Evolutionary conservation across 208 protist species (phyloP), one percentile per base, ranked within the genome.

Genomic region (Wallacemonas collosoma): DNA sequence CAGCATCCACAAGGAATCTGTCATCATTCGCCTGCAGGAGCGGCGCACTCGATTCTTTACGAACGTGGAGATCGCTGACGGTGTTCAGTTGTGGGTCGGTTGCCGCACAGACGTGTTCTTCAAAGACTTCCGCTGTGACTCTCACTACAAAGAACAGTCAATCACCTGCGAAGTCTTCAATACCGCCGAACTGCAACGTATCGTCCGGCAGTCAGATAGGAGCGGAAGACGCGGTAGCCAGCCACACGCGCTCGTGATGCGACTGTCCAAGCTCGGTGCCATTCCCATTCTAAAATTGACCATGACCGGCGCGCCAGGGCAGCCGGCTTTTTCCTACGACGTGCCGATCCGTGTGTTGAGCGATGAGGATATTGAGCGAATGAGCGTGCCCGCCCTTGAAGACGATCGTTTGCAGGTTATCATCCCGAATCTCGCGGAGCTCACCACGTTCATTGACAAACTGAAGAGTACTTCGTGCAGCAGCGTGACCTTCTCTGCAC

Each of bases 91-190:
- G 60, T 94, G 88, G 87, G 79, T 87, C 6, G 70, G 75, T 3
- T 93, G 89, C 68, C 79, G 79, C 60, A 90, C 89, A 8, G 66
- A 80, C n/a, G 17, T 67, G 26, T 58, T 96, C 45, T 93, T 96
- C 73, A 56, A 68, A 38, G 87, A 96, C 44, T 93, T 91, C 70
- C 72, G 85, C 56, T 87, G 81, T 39, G 82, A 87, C 66, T 95
- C 90, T n/a, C 58, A 58, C 15, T 83, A 90, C 57, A 70, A 62
- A 3, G 88, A 90, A 50, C 76, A 91, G 63, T 86, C 89, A 61
- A 93, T 96, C 67, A 91, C 80, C 5, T 93, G 85, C 53, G 89
- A 96, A 62, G 73, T 96, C 15, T 72, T 89, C 9, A 86, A 93
- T 72, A 76, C 87, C 1, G 58, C 74, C 0, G 83, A 90, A 60